Evolutionary conservation across 2,329 filamentous ascomycete species (phyloP).

Genomic region (Cercospora canescens): DNA sequence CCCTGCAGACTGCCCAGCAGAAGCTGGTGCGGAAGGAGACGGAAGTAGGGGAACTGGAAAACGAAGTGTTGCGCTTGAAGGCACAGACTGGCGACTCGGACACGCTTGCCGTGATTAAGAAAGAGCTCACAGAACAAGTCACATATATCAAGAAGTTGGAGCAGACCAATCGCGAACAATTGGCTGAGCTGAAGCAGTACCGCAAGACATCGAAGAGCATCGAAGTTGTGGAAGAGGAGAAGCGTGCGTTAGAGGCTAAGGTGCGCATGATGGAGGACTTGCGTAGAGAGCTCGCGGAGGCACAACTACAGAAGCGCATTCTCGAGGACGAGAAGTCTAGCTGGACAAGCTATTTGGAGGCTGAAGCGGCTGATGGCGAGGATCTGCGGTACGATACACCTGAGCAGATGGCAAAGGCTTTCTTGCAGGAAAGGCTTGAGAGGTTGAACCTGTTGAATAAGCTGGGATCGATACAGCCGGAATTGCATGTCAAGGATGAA

Average conservation of each 20-base stretch:
- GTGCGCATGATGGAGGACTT: slow-evolving; percentile 73
- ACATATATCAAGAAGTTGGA: slow-evolving; percentile 87
- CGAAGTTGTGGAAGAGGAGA: slow-evolving; percentile 93
- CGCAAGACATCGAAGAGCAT: slow-evolving; percentile 83
- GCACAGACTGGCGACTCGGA: slow-evolving; percentile 85
- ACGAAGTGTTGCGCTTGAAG: slow-evolving; percentile 79
- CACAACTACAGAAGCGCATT: slow-evolving; percentile 77
- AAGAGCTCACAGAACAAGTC: slow-evolving; percentile 87
- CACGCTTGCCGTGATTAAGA: slow-evolving; percentile 79
- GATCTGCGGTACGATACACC: slow-evolving; percentile 79
- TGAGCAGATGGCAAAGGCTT: slow-evolving; percentile 79
- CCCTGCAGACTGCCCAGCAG: slow-evolving; percentile 63
- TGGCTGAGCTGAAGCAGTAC: slow-evolving; percentile 75
- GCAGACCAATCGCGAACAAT: slow-evolving; percentile 74
- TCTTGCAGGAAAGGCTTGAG: slow-evolving; percentile 79
- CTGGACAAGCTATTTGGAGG: slow-evolving; percentile 84
- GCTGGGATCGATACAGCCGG: slow-evolving; percentile 75
- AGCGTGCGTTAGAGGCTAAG: slow-evolving; percentile 75
- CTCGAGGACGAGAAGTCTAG: slow-evolving; percentile 84
- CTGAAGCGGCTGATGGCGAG: slow-evolving; percentile 60
- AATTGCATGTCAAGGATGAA: slow-evolving; percentile 74
- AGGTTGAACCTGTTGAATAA: slow-evolving; percentile 77
- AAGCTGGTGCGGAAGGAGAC: slow-evolving; percentile 68
- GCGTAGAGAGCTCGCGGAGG: slow-evolving; percentile 75
- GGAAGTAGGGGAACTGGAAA: slow-evolving; percentile 73